These are phyloP conservation scores for Kodamaea fungicola DNA, from an alignment of 1,139 yeast genomes.

Conservation along the genomic window DNA sequence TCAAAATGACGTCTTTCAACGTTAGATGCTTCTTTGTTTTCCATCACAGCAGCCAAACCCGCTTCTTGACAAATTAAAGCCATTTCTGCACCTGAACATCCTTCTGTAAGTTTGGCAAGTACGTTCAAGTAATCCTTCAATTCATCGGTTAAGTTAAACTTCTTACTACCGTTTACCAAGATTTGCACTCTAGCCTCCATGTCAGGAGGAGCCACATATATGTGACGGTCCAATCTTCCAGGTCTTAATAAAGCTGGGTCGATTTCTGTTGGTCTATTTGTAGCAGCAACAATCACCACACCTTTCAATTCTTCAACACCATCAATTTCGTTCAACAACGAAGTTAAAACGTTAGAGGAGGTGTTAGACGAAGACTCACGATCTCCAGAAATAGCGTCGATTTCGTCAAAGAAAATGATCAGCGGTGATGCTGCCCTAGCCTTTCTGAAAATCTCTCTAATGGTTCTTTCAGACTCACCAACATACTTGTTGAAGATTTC, in stretches of 20 bases:
- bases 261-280: constrained; percentile 89
- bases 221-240: constrained; percentile 88
- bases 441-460: constrained; percentile 83
- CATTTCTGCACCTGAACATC: constrained; percentile 96
- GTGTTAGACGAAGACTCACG: constrained; percentile 66
- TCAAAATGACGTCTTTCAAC: constrained; percentile 69
- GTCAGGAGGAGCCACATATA: constrained; percentile 92
- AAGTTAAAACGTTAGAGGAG: constrained; percentile 81
- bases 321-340: constrained; percentile 88
- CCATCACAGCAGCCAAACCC: constrained; percentile 88
- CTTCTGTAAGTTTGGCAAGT: constrained; percentile 70
- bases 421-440: constrained; percentile 94
- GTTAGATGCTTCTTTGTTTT: constrained; percentile 48
- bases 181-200: constrained; percentile 73
- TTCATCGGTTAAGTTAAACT: constrained; percentile 46
- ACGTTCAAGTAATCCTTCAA: constrained; percentile 37
- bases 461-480: constrained; percentile 89
- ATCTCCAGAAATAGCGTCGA: constrained; percentile 83
- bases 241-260: constrained; percentile 92
- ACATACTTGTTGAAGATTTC: constrained; percentile 92
- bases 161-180: constrained; percentile 59
- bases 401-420: constrained; percentile 90
- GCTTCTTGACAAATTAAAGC: constrained; percentile 92
- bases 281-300: constrained; percentile 91
- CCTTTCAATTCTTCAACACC: constrained; percentile 94